A percentile compares a stretch with the other conserved stretches of the same genome.
phyloP scores from a whole-genome alignment of 768 basidiomycete species.

The Leccinum ochraceum region DNA sequence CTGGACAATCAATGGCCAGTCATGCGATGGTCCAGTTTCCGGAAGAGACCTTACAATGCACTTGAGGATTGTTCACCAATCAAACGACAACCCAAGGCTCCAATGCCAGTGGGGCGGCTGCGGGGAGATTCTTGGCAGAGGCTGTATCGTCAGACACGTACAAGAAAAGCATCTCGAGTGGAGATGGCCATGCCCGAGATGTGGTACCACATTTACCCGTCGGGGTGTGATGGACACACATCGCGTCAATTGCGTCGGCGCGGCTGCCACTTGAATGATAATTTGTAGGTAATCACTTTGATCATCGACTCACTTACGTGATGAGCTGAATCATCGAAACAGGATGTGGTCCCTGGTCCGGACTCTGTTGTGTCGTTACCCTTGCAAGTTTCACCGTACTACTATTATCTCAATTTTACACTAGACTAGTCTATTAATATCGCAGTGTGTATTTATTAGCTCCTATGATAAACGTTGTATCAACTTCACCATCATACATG shows the following conservation, averaged over 20 bases:
- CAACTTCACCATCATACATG: background rate
- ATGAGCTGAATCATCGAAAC: slow-evolving; percentile 4
- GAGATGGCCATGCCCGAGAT: slow-evolving; percentile 26
- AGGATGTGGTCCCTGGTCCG: background rate
- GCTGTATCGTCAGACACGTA: slow-evolving; percentile 23
- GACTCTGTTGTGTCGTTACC: background rate
- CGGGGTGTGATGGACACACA: slow-evolving; percentile 21
- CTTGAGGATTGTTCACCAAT: slow-evolving; percentile 14
- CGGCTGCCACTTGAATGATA: background rate
- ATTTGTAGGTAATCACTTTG: slow-evolving; percentile 4
- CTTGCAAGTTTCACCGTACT: background rate
- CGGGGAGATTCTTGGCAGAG: slow-evolving; percentile 14
- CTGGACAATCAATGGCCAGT: slow-evolving; percentile 14
- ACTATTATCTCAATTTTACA: background rate
- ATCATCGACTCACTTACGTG: background rate
- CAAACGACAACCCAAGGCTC: slow-evolving; percentile 1
- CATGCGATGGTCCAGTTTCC: slow-evolving; percentile 9
- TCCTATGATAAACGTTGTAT: background rate
- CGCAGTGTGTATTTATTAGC: background rate
- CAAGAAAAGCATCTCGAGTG: slow-evolving; percentile 26
- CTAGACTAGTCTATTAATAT: background rate
- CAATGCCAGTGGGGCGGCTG: slow-evolving; percentile 23
- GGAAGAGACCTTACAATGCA: slow-evolving; percentile 22
- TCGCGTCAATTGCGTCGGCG: slow-evolving; percentile 6
- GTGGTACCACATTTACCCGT: slow-evolving; percentile 21